Conservation (phyloP, 805 yeast genomes). For the Candida silvatica region DNA sequence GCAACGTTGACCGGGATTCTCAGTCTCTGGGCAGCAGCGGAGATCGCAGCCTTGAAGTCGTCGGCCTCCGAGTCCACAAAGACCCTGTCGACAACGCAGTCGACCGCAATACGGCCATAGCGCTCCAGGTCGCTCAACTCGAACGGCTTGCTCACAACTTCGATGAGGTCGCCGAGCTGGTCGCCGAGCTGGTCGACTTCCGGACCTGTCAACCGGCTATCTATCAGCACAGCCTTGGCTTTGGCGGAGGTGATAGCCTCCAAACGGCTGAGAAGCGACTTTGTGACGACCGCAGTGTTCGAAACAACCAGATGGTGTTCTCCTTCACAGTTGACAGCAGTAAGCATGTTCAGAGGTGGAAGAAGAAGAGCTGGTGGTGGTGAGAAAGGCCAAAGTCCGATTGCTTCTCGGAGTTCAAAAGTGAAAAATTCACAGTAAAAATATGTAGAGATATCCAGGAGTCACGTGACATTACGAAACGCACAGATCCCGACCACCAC, state of each 20-base stretch:
- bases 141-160: conserved; percentile 23
- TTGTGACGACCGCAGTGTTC: conserved; percentile 25
- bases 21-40: conserved; percentile 40
- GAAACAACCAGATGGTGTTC: conserved; percentile 57
- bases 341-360: too few relatives aligned
- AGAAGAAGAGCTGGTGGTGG: too few relatives aligned
- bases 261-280: conserved; percentile 38
- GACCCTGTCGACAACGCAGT: conserved; percentile 62
- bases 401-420: too few relatives aligned
- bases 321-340: conserved; percentile 35
- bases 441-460: too few relatives aligned
- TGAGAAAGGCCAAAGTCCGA: too few relatives aligned
- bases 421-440: too few relatives aligned
- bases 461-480: too few relatives aligned
- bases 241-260: conserved; percentile 39
- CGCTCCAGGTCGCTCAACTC: conserved; percentile 36
- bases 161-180: too few relatives aligned
- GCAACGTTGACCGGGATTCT: conserved; percentile 81
- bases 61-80: conserved; percentile 44
- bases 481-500: too few relatives aligned
- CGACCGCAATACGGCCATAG: conserved; percentile 57
- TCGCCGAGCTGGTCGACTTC: too few relatives aligned
- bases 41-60: conserved; percentile 25
- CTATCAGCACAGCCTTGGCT: conserved; percentile 36
- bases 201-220: too few relatives aligned